A percentile compares a stretch with the other conserved stretches of the same genome.
Conservation (phyloP, 2,329 filamentous ascomycete species). For the Pyrenophora graminea region DNA sequence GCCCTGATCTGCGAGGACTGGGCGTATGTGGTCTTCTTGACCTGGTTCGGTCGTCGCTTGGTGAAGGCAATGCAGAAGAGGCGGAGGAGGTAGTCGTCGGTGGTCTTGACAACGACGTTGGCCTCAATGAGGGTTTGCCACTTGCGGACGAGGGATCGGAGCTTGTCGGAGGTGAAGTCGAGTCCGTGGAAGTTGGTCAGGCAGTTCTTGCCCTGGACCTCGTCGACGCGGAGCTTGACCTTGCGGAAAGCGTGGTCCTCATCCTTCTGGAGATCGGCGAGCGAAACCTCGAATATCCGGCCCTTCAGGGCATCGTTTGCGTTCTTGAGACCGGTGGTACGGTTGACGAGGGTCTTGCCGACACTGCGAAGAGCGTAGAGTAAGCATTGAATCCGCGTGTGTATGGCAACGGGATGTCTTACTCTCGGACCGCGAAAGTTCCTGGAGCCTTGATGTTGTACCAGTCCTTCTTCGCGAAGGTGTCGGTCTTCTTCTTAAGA, state of each 20-base stretch:
- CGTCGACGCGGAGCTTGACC: constrained; percentile 97
- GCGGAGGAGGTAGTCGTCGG: constrained; percentile 98
- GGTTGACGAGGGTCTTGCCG: constrained; percentile 99
- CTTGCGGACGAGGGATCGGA: constrained; percentile 98
- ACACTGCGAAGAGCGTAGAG: constrained; percentile 66
- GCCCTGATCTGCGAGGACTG: constrained; percentile 94
- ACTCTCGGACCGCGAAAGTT: constrained; percentile 96
- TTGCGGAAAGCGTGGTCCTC: constrained; percentile 99
- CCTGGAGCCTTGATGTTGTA: constrained; percentile 98
- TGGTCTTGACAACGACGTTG: constrained; percentile 99
- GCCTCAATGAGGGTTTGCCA: constrained; percentile 99
- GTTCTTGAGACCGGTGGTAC: constrained; percentile 99
- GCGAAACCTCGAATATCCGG: constrained; percentile 97
- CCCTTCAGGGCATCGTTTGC: constrained; percentile 99
- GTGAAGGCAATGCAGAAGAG: constrained; percentile 99
- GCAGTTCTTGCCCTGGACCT: constrained; percentile 99
- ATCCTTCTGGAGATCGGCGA: constrained; percentile 99
- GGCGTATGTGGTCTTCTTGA: constrained; percentile 99
- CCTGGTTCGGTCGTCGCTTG: constrained; percentile 98
- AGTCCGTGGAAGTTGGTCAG: constrained; percentile 99
- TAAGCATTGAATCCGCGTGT: constrained; percentile 34
- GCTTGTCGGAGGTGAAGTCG: constrained; percentile 99
- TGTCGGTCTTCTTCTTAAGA: constrained; percentile 99
- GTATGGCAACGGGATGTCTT: constrained; percentile 54
- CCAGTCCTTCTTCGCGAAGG: constrained; percentile 99